Evolutionary conservation across 1,284 basidiomycete genomes (phyloP).

Genomic region (Heterobasidion occidentale): DNA sequence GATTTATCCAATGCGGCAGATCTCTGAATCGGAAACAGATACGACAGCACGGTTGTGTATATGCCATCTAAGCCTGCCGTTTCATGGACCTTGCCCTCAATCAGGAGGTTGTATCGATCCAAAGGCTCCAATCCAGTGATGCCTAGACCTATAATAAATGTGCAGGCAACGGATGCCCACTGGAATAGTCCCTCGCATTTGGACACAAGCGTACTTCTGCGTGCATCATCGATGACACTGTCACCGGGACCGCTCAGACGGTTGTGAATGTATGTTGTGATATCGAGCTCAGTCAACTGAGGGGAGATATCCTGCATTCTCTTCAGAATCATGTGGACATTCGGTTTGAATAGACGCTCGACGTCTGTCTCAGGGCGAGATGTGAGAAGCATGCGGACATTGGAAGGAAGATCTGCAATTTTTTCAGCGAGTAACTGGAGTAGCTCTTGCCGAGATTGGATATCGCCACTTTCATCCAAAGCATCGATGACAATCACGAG

Average conservation of each 20-base stretch:
- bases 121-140: not conserved
- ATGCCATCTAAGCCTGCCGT: not conserved
- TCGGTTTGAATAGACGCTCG: not conserved
- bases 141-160: not conserved
- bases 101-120: not conserved
- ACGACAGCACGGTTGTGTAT: not conserved
- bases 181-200: not conserved
- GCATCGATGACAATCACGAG: not conserved
- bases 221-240: not conserved
- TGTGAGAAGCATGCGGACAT: not conserved
- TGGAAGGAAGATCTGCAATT: not conserved
- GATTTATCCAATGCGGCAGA: not conserved
- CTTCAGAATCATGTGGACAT: not conserved
- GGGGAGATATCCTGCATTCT: not conserved
- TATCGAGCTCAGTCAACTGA: not conserved
- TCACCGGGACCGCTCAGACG: not conserved
- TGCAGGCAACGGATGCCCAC: not conserved
- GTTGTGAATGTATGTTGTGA: not conserved
- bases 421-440: not conserved
- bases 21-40: not conserved
- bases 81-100: not conserved
- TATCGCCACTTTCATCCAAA: not conserved
- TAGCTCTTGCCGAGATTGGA: not conserved
- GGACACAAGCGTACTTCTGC: not conserved
- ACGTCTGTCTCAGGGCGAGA: not conserved